These are phyloP conservation scores for Aspergillus brasiliensis DNA, from an alignment of 2,329 filamentous ascomycete species.

Conservation along the genomic window DNA sequence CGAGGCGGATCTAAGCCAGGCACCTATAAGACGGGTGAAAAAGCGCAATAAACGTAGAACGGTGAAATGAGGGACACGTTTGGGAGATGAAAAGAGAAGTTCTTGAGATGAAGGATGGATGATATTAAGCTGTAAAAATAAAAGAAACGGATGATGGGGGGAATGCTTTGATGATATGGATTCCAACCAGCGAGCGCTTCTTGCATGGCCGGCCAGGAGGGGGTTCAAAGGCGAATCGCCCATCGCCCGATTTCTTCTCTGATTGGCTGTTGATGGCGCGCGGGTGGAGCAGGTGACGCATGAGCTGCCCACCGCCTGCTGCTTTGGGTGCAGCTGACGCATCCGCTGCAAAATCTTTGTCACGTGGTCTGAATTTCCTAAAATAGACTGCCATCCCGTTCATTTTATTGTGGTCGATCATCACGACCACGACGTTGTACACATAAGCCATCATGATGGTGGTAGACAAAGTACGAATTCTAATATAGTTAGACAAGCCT, in stretches of 20 bases:
- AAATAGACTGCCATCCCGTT: background rate
- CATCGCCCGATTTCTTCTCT: background rate
- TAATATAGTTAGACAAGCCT: too few relatives aligned
- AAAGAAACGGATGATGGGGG: background rate
- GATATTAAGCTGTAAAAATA: background rate
- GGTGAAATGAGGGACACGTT: background rate
- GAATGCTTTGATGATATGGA: background rate
- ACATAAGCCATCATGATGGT: too few relatives aligned
- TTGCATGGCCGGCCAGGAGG: background rate
- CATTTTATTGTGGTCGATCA: background rate
- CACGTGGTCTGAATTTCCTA: background rate
- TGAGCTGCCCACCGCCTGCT: background rate
- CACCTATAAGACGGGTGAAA: conserved; percentile 11
- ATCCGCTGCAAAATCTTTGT: background rate
- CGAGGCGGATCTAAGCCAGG: conserved; percentile 9
- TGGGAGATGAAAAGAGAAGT: conserved; percentile 4
- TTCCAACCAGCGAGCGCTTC: background rate
- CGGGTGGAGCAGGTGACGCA: conserved; percentile 11
- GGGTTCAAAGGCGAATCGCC: conserved; percentile 2
- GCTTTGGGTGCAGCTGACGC: background rate
- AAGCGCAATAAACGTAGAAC: conserved; percentile 4
- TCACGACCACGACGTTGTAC: too few relatives aligned
- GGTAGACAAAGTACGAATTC: too few relatives aligned
- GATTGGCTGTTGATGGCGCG: background rate
- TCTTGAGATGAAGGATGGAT: background rate